Base-by-base conservation (phyloP, 331 rosid genomes). In the Prunus yedoensis region DNA sequence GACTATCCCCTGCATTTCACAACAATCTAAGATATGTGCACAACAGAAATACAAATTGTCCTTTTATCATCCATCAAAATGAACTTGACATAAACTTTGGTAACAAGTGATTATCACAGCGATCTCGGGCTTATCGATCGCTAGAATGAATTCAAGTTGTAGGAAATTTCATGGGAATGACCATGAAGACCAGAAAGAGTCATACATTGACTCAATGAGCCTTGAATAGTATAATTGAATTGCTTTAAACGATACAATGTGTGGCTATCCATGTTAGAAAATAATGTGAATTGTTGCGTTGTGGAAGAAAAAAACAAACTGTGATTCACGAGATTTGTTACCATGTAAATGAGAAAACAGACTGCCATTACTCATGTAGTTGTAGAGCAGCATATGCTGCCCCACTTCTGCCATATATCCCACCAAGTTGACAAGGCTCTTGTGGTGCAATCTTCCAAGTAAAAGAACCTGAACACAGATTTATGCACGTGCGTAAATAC, bases 391-490 rank as follows among this genome's bases (percentile, higher is more conserved):
- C 77, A 73, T 73, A 73, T 45, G 49, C 32, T 73, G 58, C 45
- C 25, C 77, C 17, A 60, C 50, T 60, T 73, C 60, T 46, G 58
- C 77, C 4, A 41, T 46, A 11, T 73, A 73, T 59, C 69, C 77
- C 21, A 46, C 66, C 60, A 73, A 27, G 20, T 46, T 46, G 13
- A 73, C 69, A 3, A 46, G 59, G 32, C 60, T 60, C 58, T 60
- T 73, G 77, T 73, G 77, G 69, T 60, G 68, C n/a, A 73, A 28
- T 60, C 69, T 73, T 73, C 58, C 69, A 27, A 73, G 77, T 12
- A 73, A 73, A 20, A 60, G 45, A 27, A 73, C 69, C 77, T 73
- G 23, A 5, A 3, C 46, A 2, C 21, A 66, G 25, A 46, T 3
- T 17, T 50, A 56, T 21, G 2, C 5, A 56, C n/a, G 21, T 52